Evolutionary conservation across 2,329 filamentous ascomycete species (phyloP), one percentile per base, ranked within the genome.

Genomic region (Peltaster fructicola): DNA sequence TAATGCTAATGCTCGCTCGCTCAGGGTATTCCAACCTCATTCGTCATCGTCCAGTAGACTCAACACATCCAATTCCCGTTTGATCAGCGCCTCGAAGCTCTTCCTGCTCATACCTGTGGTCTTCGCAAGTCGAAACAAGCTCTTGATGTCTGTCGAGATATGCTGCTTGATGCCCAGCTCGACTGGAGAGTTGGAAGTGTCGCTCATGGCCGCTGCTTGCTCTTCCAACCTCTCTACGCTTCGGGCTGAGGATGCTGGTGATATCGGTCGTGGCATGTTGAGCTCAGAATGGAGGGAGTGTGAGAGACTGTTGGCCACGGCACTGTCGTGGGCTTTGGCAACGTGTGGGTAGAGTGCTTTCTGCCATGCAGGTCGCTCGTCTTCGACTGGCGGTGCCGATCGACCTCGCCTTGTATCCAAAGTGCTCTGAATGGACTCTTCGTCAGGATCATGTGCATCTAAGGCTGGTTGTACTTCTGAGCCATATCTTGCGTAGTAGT

Each of bases 391-490:
- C 9, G 17, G 14, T 11, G 22, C 17, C 15, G 23, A 17, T 10
- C 14, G n/a, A 6, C 16, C 20, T n/a, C 27, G 23, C 12, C 26
- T 23, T 8, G 27, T 30, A 3, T 20, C 55, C 48, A 7, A 44
- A 36, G 8, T 53, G 56, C 2, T 58, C 42, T 11, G 49, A 43
- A 20, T 56, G 45, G 23, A n/a, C n/a, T 63, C 71, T 51, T 81
- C 76, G 38, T 81, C 74, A n/a, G 77, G 77, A 36, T 84, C 77
- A 45, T 84, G 71, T 28, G 68, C 69, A 48, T 85, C 79, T 59
- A 85, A 69, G 15, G 77, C 77, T 3, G 78, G 76, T 45, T 85
- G 78, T 6, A 85, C 76, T 34, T 67, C 59, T n/a, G 43, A 41
- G 38, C 76, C 72, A 47, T 88, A 85, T 44, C 74, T 70, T 10